These are phyloP conservation scores for Kluyveromyces sp. DNA, from an alignment of 1,139 yeast genomes.

Conservation along the genomic window DNA sequence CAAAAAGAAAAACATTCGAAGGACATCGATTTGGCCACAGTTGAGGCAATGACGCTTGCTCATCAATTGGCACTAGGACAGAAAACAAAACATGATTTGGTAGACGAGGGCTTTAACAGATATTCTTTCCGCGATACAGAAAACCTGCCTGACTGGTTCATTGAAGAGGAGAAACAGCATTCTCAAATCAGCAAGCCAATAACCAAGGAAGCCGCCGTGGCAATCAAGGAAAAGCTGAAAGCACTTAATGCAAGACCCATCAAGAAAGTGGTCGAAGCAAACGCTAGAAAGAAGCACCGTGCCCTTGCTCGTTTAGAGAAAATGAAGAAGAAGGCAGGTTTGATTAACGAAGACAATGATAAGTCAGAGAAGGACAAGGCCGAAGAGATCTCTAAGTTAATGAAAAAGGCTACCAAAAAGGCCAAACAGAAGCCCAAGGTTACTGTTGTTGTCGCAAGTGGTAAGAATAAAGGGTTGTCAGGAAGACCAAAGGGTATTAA, in stretches of 20 bases:
- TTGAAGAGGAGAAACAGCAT: conserved; percentile 85
- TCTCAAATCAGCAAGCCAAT: conserved; percentile 84
- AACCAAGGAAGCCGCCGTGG: conserved; percentile 93
- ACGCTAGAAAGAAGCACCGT: conserved; percentile 94
- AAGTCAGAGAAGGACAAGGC: conserved; percentile 92
- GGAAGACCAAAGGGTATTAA: conserved; percentile 97
- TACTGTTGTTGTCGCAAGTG: conserved; percentile 85
- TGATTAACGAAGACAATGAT: conserved; percentile 80
- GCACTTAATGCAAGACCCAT: conserved; percentile 95
- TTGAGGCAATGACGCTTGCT: conserved; percentile 96
- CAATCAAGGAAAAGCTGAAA: conserved; percentile 80
- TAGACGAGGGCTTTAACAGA: conserved; percentile 87
- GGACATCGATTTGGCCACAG: conserved; percentile 79
- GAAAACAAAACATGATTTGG: conserved; percentile 70
- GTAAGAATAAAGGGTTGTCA: conserved; percentile 73
- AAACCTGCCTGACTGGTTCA: conserved; percentile 90
- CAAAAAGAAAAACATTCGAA: conserved; percentile 45
- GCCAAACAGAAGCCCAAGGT: conserved; percentile 74
- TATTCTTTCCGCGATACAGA: conserved; percentile 88
- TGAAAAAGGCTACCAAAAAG: conserved; percentile 75
- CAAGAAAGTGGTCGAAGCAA: conserved; percentile 94
- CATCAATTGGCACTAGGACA: conserved; percentile 92
- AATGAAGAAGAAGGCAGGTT: conserved; percentile 87
- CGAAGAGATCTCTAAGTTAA: conserved; percentile 79
- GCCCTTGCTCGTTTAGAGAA: conserved; percentile 84